Evolutionary conservation across 1,284 basidiomycete species (phyloP), one percentile per base, ranked within the genome.

Genomic region (Marasmius tenuissimus): DNA sequence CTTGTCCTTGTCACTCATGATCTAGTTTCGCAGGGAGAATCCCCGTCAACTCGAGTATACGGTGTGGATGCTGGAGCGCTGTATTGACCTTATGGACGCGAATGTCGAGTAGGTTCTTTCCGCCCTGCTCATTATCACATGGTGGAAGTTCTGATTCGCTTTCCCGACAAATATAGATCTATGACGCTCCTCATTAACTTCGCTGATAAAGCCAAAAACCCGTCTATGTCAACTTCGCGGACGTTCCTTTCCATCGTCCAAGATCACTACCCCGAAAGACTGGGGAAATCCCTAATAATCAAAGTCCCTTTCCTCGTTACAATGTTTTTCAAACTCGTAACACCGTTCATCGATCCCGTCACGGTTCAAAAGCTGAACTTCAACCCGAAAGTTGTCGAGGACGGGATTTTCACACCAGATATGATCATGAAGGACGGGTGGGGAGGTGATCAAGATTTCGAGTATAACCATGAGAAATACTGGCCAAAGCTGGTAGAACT

Each of bases 191-290:
- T 93, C 73, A 89, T 95, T 67, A 87, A 96, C 74, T 93, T 91
- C 64, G 92, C 87, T 3, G 92, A 94, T 72, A 85, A 85, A 71
- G 87, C 85, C 16, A 94, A 92, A 70, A 88, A 85, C 53, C 91
- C 94, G 0, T 87, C 91, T 1, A 72, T 95, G 35, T 68, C 78
- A 18, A 87, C 84, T 1, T 78, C 90, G 1, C 81, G 88, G 34
- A 78, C 84, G 50, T 84, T 93, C 16, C 80, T 94, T 49, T 80
- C 84, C 73, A 93, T 95, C 66, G 78, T 96, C 33, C 94, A 96
- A 73, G 85, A 89, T 64, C 94, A 97, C 72, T 95, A 97, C 71
- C 93, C 94, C 0, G 95, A 97, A 76, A 86, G 94, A n/a, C 85
- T 98, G 39, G 94, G 94, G n/a, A 80, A 87, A 27, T 88, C 93